phyloP scores from a whole-genome alignment of 192 early-diverging fungal species.

The Podila verticillata region DNA sequence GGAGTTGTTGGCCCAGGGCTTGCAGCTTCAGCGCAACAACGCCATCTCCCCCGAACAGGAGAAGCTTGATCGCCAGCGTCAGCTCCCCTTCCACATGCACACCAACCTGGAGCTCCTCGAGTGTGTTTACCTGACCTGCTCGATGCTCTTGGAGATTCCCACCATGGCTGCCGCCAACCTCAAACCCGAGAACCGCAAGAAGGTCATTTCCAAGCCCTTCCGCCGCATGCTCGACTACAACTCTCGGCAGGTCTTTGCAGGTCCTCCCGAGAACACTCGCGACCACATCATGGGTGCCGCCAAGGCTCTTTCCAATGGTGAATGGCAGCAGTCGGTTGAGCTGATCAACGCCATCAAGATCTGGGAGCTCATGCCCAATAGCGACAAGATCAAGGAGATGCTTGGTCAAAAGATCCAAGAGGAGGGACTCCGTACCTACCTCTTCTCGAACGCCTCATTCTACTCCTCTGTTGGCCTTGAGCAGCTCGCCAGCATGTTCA shows the following conservation, averaged over 20 bases:
- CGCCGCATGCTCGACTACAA: slow-evolving; percentile 93
- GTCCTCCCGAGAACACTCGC: slow-evolving; percentile 97
- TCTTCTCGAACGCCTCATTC: slow-evolving; percentile 91
- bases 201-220: slow-evolving; percentile 91
- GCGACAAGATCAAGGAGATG: slow-evolving; percentile 91
- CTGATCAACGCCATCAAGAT: slow-evolving; percentile 92
- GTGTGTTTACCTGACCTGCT: slow-evolving; percentile 94
- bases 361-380: slow-evolving; percentile 92
- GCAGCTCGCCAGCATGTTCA: slow-evolving; percentile 90
- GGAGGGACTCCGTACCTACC: slow-evolving; percentile 94
- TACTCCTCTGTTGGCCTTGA: slow-evolving; percentile 89
- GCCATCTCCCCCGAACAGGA: slow-evolving; percentile 92
- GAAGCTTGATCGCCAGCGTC: slow-evolving; percentile 91
- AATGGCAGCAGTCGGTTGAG: slow-evolving; percentile 91
- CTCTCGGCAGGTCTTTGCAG: slow-evolving; percentile 95
- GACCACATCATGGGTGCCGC: slow-evolving; percentile 99
- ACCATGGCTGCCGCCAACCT: slow-evolving; percentile 84
- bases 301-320: slow-evolving; percentile 88
- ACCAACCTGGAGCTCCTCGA: slow-evolving; percentile 99
- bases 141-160: slow-evolving; percentile 98
- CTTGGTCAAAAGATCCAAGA: slow-evolving; percentile 91
- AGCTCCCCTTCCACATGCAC: slow-evolving; percentile 99
- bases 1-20: slow-evolving; percentile 93
- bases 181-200: slow-evolving; percentile 65
- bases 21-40: slow-evolving; percentile 72